Evolutionary conservation across 176 grass and related monocot genomes (phyloP).

Genomic region (Aegilops bicornis): DNA sequence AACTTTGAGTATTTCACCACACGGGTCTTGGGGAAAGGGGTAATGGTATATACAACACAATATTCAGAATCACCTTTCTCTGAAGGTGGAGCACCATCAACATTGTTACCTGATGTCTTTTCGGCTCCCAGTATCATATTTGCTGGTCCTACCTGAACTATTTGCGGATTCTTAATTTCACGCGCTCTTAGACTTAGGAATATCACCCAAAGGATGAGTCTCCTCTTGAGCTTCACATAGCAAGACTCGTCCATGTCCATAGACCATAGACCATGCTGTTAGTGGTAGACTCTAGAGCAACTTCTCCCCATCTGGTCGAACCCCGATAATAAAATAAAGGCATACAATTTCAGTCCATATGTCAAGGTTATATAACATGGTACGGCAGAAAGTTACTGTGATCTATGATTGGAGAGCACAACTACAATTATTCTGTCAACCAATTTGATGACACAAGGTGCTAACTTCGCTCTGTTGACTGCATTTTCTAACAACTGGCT

Average conservation of each 20-base stretch:
- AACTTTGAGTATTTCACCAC: background rate
- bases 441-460: background rate
- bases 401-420: background rate
- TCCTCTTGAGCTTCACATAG: conserved; percentile 79
- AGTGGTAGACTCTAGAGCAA: conserved; percentile 65
- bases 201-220: conserved; percentile 56
- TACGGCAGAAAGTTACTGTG: background rate
- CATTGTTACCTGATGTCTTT: no score
- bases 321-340: no score
- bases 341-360: no score
- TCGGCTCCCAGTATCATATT: no score
- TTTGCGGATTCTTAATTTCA: conserved; percentile 23
- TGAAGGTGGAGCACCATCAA: no score
- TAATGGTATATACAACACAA: no score
- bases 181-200: conserved; percentile 57
- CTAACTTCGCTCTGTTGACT: background rate
- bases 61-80: no score
- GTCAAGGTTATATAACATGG: background rate
- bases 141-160: no score
- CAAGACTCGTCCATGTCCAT: conserved; percentile 64
- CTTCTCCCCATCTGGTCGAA: conserved; percentile 29
- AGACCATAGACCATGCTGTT: background rate
- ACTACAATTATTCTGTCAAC: background rate
- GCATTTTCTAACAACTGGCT: background rate
- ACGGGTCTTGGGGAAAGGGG: no score